Evolutionary conservation across 305 asterid genomes (phyloP).

Genomic region (Lippia alba): DNA sequence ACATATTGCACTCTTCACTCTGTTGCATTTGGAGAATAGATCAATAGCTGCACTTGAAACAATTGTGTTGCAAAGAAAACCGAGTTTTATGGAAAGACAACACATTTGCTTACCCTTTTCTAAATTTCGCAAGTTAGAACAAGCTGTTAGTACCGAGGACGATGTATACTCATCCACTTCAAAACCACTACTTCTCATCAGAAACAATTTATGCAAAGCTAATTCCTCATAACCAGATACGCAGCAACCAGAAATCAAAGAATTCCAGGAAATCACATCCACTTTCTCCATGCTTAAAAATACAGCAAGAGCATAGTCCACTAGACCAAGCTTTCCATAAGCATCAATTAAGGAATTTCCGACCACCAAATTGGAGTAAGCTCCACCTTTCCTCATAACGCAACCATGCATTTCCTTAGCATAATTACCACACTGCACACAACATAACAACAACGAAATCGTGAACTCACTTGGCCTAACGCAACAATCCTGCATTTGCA

Average conservation of each 20-base stretch:
- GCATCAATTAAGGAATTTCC: slow-evolving; percentile 69
- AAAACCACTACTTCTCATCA: slow-evolving; percentile 52
- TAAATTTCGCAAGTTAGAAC: slow-evolving; percentile 60
- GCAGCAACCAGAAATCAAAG: slow-evolving; percentile 67
- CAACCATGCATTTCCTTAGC: slow-evolving; percentile 75
- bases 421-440: slow-evolving; percentile 45
- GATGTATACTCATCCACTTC: slow-evolving; percentile 60
- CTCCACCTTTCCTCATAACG: slow-evolving; percentile 54
- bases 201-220: slow-evolving; percentile 46
- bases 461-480: slow-evolving; percentile 67
- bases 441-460: slow-evolving; percentile 56
- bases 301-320: slow-evolving; percentile 63
- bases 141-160: slow-evolving; percentile 58
- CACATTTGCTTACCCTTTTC: slow-evolving; percentile 63
- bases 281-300: slow-evolving; percentile 60
- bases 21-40: slow-evolving; percentile 70
- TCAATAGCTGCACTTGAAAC: slow-evolving; percentile 75
- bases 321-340: slow-evolving; percentile 71
- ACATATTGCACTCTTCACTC: slow-evolving; percentile 48
- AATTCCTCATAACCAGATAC: slow-evolving; percentile 47
- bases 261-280: slow-evolving; percentile 78
- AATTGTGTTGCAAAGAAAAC: slow-evolving; percentile 56
- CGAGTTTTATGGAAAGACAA: slow-evolving; percentile 63
- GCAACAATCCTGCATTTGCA: slow-evolving; percentile 48
- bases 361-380: slow-evolving; percentile 54